phyloP scores from a whole-genome alignment of 1,284 basidiomycete species.

The Schizophyllum commune region DNA sequence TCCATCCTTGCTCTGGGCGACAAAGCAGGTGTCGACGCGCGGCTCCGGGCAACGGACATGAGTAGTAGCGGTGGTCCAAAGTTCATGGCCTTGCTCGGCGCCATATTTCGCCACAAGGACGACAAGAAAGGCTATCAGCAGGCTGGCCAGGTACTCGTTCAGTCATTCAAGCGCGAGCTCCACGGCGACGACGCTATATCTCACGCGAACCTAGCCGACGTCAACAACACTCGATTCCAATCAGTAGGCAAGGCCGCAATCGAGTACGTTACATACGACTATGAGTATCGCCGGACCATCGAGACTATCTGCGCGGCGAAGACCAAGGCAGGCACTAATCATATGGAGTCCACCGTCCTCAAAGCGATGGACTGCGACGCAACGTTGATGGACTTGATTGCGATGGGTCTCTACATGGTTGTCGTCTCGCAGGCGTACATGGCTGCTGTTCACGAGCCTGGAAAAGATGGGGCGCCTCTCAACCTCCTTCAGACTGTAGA shows the following conservation, averaged over 20 bases:
- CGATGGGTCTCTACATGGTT: neutral
- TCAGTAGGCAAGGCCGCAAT: neutral
- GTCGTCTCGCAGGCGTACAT: neutral
- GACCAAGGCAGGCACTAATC: neutral
- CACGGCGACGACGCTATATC: neutral
- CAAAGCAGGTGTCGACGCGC: neutral
- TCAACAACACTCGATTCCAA: neutral
- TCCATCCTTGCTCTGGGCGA: neutral
- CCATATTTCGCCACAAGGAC: constrained; percentile 1
- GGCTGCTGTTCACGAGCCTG: neutral
- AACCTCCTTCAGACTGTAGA: neutral
- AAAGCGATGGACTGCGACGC: neutral
- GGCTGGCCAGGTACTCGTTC: neutral
- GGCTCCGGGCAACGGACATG: neutral
- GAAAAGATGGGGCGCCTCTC: neutral
- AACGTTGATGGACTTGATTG: neutral
- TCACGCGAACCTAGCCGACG: neutral
- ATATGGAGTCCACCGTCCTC: neutral
- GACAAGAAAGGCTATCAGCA: constrained; percentile 1
- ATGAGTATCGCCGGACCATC: neutral
- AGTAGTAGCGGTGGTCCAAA: neutral
- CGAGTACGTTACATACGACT: neutral
- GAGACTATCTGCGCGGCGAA: neutral
- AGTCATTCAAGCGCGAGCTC: neutral
- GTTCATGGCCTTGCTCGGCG: neutral